phyloP scores from a whole-genome alignment of 202 grass and related monocot genomes.

The Saccharum hybrid region DNA sequence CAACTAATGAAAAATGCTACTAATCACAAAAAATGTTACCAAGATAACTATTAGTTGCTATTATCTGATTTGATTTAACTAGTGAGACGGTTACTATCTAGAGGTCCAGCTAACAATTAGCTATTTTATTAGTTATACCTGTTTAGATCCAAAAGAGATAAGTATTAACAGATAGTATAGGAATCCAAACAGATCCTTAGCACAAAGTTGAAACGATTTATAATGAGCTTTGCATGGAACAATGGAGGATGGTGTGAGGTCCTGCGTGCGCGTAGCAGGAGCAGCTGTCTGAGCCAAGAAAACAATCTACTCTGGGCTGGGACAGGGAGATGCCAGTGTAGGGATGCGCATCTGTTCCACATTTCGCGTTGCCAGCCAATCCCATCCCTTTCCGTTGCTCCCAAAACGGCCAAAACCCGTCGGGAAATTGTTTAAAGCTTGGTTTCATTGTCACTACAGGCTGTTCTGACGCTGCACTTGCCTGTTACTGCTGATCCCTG shows the following conservation, averaged over 20 bases:
- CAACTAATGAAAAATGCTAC: too few relatives aligned
- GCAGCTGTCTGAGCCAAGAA: background rate
- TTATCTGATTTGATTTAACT: too few relatives aligned
- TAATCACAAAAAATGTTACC: too few relatives aligned
- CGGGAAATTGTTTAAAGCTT: background rate
- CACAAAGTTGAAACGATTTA: too few relatives aligned
- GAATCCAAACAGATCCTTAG: too few relatives aligned
- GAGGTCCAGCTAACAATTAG: too few relatives aligned
- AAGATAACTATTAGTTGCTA: too few relatives aligned
- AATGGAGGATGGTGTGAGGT: too few relatives aligned
- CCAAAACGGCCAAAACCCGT: constrained; percentile 27
- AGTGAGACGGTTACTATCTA: too few relatives aligned
- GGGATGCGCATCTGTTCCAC: constrained; percentile 51
- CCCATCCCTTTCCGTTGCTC: background rate
- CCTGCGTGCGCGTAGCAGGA: background rate
- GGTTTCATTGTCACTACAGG: constrained; percentile 48
- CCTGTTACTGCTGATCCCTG: constrained; percentile 32
- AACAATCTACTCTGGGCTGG: constrained; percentile 14
- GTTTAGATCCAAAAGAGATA: too few relatives aligned
- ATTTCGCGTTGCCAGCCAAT: constrained; percentile 35
- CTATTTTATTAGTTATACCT: too few relatives aligned
- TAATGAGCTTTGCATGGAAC: background rate
- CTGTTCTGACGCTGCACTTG: constrained; percentile 51
- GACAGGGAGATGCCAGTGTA: constrained; percentile 51
- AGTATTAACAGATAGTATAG: too few relatives aligned